Percentiles rank a stretch among this genome's conserved stretches.
These are phyloP conservation scores for Blastomyces percursus DNA, from an alignment of 2,329 filamentous ascomycete species.

Conservation along the genomic window DNA sequence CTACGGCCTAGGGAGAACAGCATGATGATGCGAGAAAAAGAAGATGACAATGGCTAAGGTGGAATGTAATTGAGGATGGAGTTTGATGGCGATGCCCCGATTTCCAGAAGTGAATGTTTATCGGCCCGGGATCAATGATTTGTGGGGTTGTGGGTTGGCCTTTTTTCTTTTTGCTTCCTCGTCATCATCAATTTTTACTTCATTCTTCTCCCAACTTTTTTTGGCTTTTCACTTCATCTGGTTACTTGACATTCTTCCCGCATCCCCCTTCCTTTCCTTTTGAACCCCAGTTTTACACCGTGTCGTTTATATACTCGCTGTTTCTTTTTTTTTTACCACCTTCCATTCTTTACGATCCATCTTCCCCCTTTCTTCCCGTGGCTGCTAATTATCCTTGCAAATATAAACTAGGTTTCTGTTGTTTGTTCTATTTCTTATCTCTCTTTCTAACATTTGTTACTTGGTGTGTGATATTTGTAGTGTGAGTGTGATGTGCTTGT, in stretches of 20 bases:
- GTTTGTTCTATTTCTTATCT: background rate
- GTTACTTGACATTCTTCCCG: slow-evolving; percentile 1
- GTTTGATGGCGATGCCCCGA: background rate
- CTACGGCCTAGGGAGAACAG: slow-evolving; percentile 4
- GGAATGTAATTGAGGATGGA: background rate
- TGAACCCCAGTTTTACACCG: background rate
- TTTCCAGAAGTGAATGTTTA: background rate
- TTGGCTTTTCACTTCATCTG: slow-evolving; percentile 9
- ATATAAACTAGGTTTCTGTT: slow-evolving; percentile 1
- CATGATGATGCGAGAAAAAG: background rate
- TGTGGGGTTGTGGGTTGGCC: slow-evolving; percentile 10
- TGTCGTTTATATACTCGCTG: background rate
- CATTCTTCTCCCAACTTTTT: background rate
- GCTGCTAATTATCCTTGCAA: slow-evolving; percentile 1
- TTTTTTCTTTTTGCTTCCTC: slow-evolving; percentile 13
- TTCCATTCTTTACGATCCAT: background rate
- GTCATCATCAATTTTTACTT: background rate
- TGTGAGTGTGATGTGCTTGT: background rate
- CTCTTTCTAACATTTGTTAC: background rate
- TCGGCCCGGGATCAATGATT: background rate
- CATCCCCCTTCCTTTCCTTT: background rate
- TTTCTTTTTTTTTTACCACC: background rate
- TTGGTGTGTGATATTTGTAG: background rate
- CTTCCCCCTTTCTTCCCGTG: background rate
- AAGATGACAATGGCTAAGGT: background rate